Conservation (phyloP, 164 flowering plant species). For the Liquidambar formosana region DNA sequence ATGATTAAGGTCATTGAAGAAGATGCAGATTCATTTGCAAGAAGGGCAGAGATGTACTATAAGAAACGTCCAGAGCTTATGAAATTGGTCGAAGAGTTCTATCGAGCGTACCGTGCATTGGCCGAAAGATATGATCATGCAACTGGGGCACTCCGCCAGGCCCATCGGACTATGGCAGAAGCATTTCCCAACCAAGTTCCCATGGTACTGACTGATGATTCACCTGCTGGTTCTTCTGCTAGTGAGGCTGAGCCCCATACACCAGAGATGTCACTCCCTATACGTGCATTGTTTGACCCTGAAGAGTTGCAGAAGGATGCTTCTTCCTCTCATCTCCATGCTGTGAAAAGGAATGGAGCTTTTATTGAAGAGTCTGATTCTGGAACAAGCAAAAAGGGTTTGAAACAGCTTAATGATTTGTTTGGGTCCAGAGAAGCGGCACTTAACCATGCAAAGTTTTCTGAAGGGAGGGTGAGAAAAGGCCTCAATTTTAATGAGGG, state of each 20-base stretch:
- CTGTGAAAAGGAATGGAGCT: constrained; percentile 47
- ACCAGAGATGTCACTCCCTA: constrained; percentile 40
- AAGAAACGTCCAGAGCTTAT: constrained; percentile 78
- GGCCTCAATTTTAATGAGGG: constrained; percentile 46
- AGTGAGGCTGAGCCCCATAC: constrained; percentile 42
- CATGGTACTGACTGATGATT: constrained; percentile 35
- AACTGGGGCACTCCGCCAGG: constrained; percentile 66
- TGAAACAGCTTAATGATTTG: constrained; percentile 33
- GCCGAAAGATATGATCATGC: constrained; percentile 85
- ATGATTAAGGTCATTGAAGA: constrained; percentile 76
- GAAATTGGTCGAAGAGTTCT: constrained; percentile 74
- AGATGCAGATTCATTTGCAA: constrained; percentile 81
- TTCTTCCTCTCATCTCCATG: constrained; percentile 31
- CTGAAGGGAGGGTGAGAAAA: constrained; percentile 44
- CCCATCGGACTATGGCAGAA: constrained; percentile 67
- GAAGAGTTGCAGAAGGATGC: constrained; percentile 44
- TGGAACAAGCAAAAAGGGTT: constrained; percentile 28
- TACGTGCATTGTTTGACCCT: constrained; percentile 32
- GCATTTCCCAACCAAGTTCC: constrained; percentile 68
- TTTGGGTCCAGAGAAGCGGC: constrained; percentile 30
- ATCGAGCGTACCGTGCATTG: constrained; percentile 71
- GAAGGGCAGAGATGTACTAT: constrained; percentile 78
- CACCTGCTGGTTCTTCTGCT: constrained; percentile 29
- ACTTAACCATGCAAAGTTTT: constrained; percentile 12
- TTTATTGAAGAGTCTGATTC: constrained; percentile 49